Percentiles rank a stretch among this genome's conserved stretches.
phyloP scores from a whole-genome alignment of 805 yeast species.

The Blastobotrys attinorum region DNA sequence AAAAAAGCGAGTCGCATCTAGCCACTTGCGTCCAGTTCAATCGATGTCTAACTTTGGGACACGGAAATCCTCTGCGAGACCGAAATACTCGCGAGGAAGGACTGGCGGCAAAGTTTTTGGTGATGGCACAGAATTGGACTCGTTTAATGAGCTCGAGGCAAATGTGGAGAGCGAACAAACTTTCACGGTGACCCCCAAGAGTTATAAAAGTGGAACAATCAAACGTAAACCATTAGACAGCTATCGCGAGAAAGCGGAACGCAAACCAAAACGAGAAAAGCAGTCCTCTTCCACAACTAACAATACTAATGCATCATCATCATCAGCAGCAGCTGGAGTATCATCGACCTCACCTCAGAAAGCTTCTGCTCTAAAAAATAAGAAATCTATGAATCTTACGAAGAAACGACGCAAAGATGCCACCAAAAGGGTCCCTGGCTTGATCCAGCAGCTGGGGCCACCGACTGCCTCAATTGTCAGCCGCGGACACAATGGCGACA shows the following conservation, averaged over 20 bases:
- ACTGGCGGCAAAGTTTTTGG: constrained; percentile 14
- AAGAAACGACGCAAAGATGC: constrained; percentile 4
- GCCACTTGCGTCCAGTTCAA: constrained; percentile 16
- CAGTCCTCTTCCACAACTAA: constrained; percentile 1
- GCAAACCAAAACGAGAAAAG: constrained; percentile 1
- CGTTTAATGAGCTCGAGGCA: constrained; percentile 19
- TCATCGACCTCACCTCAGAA: constrained; percentile 5
- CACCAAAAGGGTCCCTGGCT: constrained; percentile 7
- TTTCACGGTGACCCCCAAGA: constrained; percentile 12
- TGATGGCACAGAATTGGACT: constrained; percentile 24
- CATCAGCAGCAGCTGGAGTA: no score
- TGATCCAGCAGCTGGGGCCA: constrained; percentile 18
- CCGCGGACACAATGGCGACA: constrained; percentile 28
- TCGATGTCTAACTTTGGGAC: constrained; percentile 13
- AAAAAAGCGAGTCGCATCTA: not conserved
- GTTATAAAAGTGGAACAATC: not conserved
- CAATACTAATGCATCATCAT: no score
- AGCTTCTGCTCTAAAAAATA: constrained; percentile 5
- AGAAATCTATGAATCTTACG: not conserved
- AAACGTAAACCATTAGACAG: constrained; percentile 9
- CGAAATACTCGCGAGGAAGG: constrained; percentile 6
- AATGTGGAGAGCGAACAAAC: constrained; percentile 10
- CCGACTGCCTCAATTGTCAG: constrained; percentile 11
- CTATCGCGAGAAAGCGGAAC: constrained; percentile 9
- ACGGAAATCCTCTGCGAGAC: constrained; percentile 1